Conservation (phyloP, 371 early-diverging fungal genomes). For the Mortierella sp. region DNA sequence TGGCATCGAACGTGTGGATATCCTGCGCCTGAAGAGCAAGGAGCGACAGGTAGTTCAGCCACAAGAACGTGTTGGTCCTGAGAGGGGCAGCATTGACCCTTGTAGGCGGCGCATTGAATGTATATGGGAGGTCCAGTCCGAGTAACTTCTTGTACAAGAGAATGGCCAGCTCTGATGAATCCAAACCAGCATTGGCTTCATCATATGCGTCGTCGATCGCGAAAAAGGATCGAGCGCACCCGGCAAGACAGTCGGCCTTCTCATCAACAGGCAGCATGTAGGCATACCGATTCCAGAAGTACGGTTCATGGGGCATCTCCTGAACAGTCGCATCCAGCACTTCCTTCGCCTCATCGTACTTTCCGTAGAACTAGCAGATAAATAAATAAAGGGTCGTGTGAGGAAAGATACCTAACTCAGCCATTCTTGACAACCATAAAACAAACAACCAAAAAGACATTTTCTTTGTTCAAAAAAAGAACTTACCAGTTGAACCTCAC, state of each 20-base stretch:
- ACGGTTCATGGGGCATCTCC: slow-evolving; percentile 30
- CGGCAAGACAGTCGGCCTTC: slow-evolving; percentile 25
- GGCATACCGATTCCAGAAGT: slow-evolving; percentile 52
- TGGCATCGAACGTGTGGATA: slow-evolving; percentile 4
- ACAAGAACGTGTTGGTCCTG: slow-evolving; percentile 34
- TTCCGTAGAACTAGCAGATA: slow-evolving; percentile 27
- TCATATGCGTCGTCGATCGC: background rate
- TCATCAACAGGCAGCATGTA: slow-evolving; percentile 16
- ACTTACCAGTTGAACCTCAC: slow-evolving; percentile 42
- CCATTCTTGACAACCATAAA: background rate
- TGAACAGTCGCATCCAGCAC: slow-evolving; percentile 17
- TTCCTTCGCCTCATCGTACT: slow-evolving; percentile 10
- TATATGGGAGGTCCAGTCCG: slow-evolving; percentile 34
- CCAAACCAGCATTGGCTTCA: background rate
- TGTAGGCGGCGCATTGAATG: slow-evolving; percentile 18
- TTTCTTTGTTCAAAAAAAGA: background rate
- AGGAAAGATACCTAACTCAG: background rate
- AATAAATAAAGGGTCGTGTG: background rate
- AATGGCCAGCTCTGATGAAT: slow-evolving; percentile 20
- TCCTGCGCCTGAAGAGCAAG: slow-evolving; percentile 21
- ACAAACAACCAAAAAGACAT: no score
- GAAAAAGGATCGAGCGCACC: slow-evolving; percentile 32
- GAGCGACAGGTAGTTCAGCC: slow-evolving; percentile 50
- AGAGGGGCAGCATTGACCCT: slow-evolving; percentile 9
- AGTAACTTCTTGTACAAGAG: slow-evolving; percentile 38